Conservation (phyloP, 2,329 filamentous ascomycete genomes). For the Thielaviopsis musarum region DNA sequence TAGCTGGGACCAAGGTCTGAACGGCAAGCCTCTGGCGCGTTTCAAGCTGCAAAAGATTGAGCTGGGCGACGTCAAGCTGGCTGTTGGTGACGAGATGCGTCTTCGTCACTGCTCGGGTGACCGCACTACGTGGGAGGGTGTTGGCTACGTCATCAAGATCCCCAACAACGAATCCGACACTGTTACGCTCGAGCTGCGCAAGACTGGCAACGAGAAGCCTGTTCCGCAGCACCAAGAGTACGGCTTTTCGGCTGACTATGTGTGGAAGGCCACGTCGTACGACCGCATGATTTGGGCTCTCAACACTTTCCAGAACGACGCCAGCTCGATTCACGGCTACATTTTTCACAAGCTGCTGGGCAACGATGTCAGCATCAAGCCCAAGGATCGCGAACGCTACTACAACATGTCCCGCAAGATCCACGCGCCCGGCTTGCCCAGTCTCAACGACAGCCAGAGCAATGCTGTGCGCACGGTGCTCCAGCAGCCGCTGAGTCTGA, state of each 20-base stretch:
- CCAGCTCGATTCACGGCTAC: constrained; percentile 96
- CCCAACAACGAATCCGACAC: constrained; percentile 98
- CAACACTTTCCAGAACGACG: constrained; percentile 96
- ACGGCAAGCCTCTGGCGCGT: constrained; percentile 92
- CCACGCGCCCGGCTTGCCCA: constrained; percentile 81
- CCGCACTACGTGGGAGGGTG: constrained; percentile 85
- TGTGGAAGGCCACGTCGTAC: constrained; percentile 98
- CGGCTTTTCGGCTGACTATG: constrained; percentile 96
- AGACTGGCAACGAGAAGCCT: constrained; percentile 88
- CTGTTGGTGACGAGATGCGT: constrained; percentile 96
- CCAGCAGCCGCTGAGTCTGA: constrained; percentile 83
- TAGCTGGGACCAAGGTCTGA: constrained; percentile 85
- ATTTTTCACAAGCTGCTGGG: constrained; percentile 95
- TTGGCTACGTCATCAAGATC: constrained; percentile 98
- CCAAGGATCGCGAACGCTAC: constrained; percentile 49
- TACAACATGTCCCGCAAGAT: constrained; percentile 92
- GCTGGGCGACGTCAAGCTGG: constrained; percentile 91
- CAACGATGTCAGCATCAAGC: constrained; percentile 83
- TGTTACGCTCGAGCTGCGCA: constrained; percentile 84
- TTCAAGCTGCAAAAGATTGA: constrained; percentile 96
- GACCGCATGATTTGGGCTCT: constrained; percentile 98
- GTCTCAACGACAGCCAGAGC: constrained; percentile 90
- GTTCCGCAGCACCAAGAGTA: constrained; percentile 92
- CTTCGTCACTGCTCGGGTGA: constrained; percentile 82
- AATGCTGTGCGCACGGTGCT: constrained; percentile 91